phyloP scores from a whole-genome alignment of 2,329 filamentous ascomycete genomes.

The Aspergillus glaucus region DNA sequence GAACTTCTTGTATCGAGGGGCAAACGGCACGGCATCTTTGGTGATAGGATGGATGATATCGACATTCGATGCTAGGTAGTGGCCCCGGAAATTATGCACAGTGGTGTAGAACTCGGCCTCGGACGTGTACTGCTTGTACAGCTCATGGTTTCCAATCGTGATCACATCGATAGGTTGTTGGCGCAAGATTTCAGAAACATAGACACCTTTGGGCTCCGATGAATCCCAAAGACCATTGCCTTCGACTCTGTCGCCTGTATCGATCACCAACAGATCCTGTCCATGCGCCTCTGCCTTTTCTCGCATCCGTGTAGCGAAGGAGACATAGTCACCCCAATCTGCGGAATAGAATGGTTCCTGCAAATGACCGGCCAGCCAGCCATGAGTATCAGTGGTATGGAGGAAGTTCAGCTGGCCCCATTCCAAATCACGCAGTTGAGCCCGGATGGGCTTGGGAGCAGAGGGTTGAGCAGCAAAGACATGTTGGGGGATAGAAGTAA shows the following conservation, averaged over 20 bases:
- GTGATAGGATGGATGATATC: constrained; percentile 74
- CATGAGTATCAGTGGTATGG: constrained; percentile 94
- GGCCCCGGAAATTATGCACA: constrained; percentile 72
- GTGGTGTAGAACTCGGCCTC: constrained; percentile 72
- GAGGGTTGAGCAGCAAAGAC: constrained; percentile 63
- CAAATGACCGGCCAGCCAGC: constrained; percentile 90
- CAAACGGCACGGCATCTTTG: constrained; percentile 66
- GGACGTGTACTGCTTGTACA: constrained; percentile 76
- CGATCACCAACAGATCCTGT: constrained; percentile 81
- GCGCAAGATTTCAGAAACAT: constrained; percentile 79
- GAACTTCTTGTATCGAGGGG: constrained; percentile 79
- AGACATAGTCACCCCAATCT: constrained; percentile 97
- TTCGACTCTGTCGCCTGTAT: constrained; percentile 89
- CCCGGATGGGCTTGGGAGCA: constrained; percentile 68
- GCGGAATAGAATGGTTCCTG: constrained; percentile 90
- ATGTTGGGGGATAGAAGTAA: constrained; percentile 16
- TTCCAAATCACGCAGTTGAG: constrained; percentile 73
- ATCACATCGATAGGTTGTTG: constrained; percentile 79
- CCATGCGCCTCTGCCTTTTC: constrained; percentile 70
- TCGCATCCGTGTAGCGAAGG: constrained; percentile 78
- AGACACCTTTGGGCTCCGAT: constrained; percentile 78
- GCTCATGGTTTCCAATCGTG: constrained; percentile 87
- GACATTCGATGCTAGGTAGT: constrained; percentile 85
- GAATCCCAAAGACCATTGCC: constrained; percentile 93
- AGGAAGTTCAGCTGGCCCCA: constrained; percentile 97